Evolutionary conservation across 352 stramenopile species (phyloP), one percentile per base, ranked within the genome.

Genomic region (Globisporangium parvum): DNA sequence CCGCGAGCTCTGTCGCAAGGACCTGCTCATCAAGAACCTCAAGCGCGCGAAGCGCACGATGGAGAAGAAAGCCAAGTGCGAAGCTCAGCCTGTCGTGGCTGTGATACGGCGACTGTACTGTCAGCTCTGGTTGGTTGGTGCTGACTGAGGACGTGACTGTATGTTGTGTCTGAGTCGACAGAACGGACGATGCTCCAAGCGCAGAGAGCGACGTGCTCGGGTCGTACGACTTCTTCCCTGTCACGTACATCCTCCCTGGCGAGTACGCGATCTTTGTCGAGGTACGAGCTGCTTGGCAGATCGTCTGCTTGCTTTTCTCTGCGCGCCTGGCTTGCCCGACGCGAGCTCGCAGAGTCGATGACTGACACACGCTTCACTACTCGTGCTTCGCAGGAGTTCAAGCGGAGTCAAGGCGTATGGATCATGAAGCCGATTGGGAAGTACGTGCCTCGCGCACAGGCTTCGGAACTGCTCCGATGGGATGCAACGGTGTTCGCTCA

Each of bases 401-500:
- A 97, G 57, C 73, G 87, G 18, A 87, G 75, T 53, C 77, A 91
- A 41, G 93, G 91, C 35, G 80, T 97, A 2, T 98, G 93, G 93
- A 98, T 98, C 66, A 98, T 98, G 93, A 98, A 98, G 65, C 93
- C 93, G 10, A 97, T 96, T 23, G 92, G 93, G 45, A 95, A 89
- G 75, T 91, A 64, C 45, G 77, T 77, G 31, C 6, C 10, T 37
- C 31, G 10, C 1, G 6, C 31, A 37, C n/a, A n/a, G n/a, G 31
- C 31, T 8, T 37, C 31, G 10, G 6, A 8, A 37, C 31, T 37
- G 5, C 6, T 37, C 6, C 31, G 6, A 37, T 12, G 31, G 1
- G 31, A 37, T 37, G 31, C 8, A 8, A 37, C 12, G 5, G 17
- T 20, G 1, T 10, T 37, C 14, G 23, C 5, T 15, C 17, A 35